phyloP scores from a whole-genome alignment of 805 yeast species.

The Saturnispora dispora region DNA sequence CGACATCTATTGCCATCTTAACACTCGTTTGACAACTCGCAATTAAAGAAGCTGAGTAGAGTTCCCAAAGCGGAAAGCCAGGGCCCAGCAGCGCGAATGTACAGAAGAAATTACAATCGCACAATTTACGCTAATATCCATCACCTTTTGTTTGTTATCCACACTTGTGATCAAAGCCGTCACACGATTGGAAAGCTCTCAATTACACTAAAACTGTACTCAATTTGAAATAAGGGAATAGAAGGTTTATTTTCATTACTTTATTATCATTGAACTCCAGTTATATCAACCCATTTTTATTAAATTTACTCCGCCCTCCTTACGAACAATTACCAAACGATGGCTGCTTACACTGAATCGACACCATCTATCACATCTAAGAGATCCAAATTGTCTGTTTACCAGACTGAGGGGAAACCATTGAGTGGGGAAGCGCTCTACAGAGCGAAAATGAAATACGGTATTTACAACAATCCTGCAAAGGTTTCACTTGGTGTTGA shows the following conservation, averaged over 20 bases:
- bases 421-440: slow-evolving; percentile 67
- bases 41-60: neutral
- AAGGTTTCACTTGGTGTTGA: slow-evolving; percentile 51
- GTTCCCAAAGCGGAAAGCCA: neutral
- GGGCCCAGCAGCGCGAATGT: neutral
- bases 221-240: neutral
- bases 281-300: neutral
- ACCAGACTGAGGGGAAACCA: slow-evolving; percentile 63
- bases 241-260: neutral
- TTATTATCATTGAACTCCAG: neutral
- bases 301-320: neutral
- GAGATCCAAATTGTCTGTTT: slow-evolving; percentile 34
- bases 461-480: slow-evolving; percentile 47
- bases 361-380: slow-evolving; percentile 24
- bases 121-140: neutral
- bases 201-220: neutral
- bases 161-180: neutral
- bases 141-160: neutral
- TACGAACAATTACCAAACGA: slow-evolving; percentile 2
- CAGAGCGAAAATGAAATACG: slow-evolving; percentile 64
- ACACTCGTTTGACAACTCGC: neutral
- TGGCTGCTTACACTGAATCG: slow-evolving; percentile 24
- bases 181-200: neutral
- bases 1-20: neutral
- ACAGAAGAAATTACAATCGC: neutral